Percentiles rank a stretch among this genome's conserved stretches.
Evolutionary conservation across 805 yeast species (phyloP).

Genomic region (Scheffersomyces coipomensis): DNA sequence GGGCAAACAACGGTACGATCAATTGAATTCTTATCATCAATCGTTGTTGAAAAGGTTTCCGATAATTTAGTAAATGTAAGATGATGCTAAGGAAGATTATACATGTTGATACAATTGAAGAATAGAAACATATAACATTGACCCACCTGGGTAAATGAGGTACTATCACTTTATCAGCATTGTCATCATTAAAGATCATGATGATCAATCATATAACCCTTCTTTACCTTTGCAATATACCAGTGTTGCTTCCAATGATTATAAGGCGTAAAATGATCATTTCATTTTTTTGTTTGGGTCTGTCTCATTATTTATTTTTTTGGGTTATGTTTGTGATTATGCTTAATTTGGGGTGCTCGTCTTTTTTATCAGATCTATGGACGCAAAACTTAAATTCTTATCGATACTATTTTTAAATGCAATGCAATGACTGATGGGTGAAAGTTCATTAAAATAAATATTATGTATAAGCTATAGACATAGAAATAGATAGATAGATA

Average conservation of each 20-base stretch:
- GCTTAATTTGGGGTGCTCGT: too few relatives aligned
- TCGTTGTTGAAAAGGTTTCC: conserved; percentile 88
- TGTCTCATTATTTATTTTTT: neutral
- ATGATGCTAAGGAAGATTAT: conserved; percentile 22
- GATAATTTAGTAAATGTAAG: conserved; percentile 56
- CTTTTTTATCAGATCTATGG: too few relatives aligned
- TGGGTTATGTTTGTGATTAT: neutral
- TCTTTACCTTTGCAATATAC: too few relatives aligned
- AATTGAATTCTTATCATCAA: conserved; percentile 77
- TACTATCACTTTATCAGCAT: neutral
- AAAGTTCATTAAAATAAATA: too few relatives aligned
- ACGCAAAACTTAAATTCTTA: too few relatives aligned
- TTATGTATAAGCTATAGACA: too few relatives aligned
- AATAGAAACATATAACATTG: conserved; percentile 16
- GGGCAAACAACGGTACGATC: conserved; percentile 78
- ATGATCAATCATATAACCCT: neutral
- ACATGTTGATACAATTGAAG: conserved; percentile 17
- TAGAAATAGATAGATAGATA: too few relatives aligned
- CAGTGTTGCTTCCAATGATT: too few relatives aligned
- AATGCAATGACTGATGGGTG: too few relatives aligned
- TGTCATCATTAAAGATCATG: neutral
- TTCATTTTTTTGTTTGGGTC: neutral
- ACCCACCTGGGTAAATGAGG: conserved; percentile 13
- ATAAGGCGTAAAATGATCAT: too few relatives aligned
- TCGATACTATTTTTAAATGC: too few relatives aligned